Conservation (phyloP, 768 basidiomycete species). For the Chalciporus pseudorubinellus region DNA sequence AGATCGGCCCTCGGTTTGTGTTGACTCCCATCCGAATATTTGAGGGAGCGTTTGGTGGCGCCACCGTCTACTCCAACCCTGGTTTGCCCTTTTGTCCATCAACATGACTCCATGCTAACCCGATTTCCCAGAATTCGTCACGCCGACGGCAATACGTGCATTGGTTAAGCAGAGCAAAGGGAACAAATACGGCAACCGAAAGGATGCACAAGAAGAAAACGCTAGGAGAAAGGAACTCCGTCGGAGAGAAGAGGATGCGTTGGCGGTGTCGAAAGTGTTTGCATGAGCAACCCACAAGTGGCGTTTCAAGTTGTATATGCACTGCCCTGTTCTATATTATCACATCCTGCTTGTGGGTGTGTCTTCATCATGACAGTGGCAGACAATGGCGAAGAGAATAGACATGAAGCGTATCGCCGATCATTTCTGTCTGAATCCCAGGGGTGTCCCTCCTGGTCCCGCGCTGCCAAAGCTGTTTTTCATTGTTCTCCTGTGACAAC, state of each 20-base stretch:
- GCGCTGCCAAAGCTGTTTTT: conserved; percentile 19
- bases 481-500: conserved; percentile 29
- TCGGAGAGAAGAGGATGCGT: conserved; percentile 66
- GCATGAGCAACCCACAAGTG: conserved; percentile 45
- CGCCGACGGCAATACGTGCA: conserved; percentile 79
- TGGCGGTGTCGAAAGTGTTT: conserved; percentile 89
- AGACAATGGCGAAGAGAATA: conserved; percentile 4
- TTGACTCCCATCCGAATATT: conserved; percentile 97
- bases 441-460: not conserved
- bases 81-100: conserved; percentile 45
- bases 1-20: conserved; percentile 97
- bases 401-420: not conserved
- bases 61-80: conserved; percentile 93
- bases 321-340: not conserved
- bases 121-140: conserved; percentile 73
- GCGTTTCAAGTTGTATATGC: not conserved
- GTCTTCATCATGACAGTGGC: not conserved
- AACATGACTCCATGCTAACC: not conserved
- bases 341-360: not conserved
- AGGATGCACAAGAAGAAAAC: conserved; percentile 71
- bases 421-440: not conserved
- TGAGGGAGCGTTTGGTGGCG: conserved; percentile 94
- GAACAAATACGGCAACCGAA: conserved; percentile 76
- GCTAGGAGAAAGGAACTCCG: conserved; percentile 61
- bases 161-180: conserved; percentile 70